Evolutionary conservation across 2,329 filamentous ascomycete genomes (phyloP).

Genomic region (Alternaria ventricosa): DNA sequence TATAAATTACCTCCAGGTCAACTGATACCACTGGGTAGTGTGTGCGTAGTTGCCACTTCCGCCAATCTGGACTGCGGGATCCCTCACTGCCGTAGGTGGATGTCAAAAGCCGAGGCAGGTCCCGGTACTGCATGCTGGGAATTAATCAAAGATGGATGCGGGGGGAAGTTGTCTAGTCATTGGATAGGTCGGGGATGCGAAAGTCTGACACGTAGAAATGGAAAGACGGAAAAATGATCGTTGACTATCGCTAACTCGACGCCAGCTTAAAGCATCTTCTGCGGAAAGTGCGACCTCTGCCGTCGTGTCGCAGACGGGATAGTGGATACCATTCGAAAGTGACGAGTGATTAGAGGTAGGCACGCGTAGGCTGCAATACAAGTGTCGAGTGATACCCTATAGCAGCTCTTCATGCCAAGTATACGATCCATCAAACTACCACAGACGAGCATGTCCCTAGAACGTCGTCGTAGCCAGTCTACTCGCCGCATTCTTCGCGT

Average conservation of each 20-base stretch:
- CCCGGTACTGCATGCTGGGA: not conserved
- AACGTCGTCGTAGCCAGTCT: slow-evolving; percentile 94
- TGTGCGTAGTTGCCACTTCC: too few relatives aligned
- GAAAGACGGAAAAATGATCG: not conserved
- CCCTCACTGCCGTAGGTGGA: slow-evolving; percentile 19
- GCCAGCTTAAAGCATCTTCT: not conserved
- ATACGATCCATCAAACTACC: slow-evolving; percentile 5
- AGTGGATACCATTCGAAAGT: not conserved
- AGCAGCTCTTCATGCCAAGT: not conserved
- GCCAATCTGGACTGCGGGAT: slow-evolving; percentile 1
- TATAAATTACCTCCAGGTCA: slow-evolving; percentile 23
- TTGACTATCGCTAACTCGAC: not conserved
- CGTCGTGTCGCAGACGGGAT: not conserved
- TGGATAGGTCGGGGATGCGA: not conserved
- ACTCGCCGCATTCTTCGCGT: slow-evolving; percentile 94
- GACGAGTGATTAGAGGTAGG: not conserved
- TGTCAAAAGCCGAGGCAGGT: slow-evolving; percentile 22
- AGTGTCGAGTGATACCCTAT: not conserved
- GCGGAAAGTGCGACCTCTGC: not conserved
- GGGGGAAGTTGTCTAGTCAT: too few relatives aligned
- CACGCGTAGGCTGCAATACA: slow-evolving; percentile 8
- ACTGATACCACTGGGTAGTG: slow-evolving; percentile 22
- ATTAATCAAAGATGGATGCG: too few relatives aligned
- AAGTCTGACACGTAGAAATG: not conserved
- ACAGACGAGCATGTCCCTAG: slow-evolving; percentile 51